phyloP scores from a whole-genome alignment of 371 early-diverging fungal species.

The Capillidium heterosporum region DNA sequence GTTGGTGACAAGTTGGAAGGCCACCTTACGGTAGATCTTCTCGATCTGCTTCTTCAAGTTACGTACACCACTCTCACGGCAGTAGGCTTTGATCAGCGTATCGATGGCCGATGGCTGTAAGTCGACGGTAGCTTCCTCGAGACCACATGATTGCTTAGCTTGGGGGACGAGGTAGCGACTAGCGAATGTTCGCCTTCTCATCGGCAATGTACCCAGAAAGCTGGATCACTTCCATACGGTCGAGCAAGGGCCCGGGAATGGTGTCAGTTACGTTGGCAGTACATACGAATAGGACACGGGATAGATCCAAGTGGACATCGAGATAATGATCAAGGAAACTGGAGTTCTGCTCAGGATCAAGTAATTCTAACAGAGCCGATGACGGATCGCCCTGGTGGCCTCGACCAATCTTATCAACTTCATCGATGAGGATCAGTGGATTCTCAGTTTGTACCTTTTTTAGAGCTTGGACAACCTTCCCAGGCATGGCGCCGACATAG shows the following conservation, averaged over 20 bases:
- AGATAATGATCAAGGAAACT: slow-evolving; percentile 96
- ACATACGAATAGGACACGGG: slow-evolving; percentile 92
- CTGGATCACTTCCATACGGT: slow-evolving; percentile 94
- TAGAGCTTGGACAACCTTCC: slow-evolving; percentile 92
- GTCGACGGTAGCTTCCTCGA: slow-evolving; percentile 49
- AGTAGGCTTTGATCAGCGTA: slow-evolving; percentile 68
- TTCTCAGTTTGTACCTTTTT: slow-evolving; percentile 95
- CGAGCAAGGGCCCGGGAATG: slow-evolving; percentile 88
- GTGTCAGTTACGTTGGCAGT: slow-evolving; percentile 92
- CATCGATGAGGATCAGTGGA: slow-evolving; percentile 91
- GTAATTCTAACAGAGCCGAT: slow-evolving; percentile 83
- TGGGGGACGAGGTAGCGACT: slow-evolving; percentile 68
- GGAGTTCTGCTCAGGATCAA: slow-evolving; percentile 93
- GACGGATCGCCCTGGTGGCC: slow-evolving; percentile 95
- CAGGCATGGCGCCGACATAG: slow-evolving; percentile 99
- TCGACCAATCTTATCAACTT: slow-evolving; percentile 93
- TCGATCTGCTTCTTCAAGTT: slow-evolving; percentile 95
- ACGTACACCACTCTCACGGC: slow-evolving; percentile 93
- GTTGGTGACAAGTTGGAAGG: slow-evolving; percentile 63
- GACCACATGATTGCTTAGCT: slow-evolving; percentile 59
- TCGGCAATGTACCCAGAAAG: slow-evolving; percentile 91
- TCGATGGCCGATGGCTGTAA: slow-evolving; percentile 63
- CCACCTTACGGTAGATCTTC: slow-evolving; percentile 90
- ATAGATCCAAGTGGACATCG: slow-evolving; percentile 93
- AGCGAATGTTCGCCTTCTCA: slow-evolving; percentile 93